A percentile compares a stretch with the other conserved stretches of the same genome.
phyloP scores from a whole-genome alignment of 108 stramenopile genomes.

The Cyclotella atomus region DNA sequence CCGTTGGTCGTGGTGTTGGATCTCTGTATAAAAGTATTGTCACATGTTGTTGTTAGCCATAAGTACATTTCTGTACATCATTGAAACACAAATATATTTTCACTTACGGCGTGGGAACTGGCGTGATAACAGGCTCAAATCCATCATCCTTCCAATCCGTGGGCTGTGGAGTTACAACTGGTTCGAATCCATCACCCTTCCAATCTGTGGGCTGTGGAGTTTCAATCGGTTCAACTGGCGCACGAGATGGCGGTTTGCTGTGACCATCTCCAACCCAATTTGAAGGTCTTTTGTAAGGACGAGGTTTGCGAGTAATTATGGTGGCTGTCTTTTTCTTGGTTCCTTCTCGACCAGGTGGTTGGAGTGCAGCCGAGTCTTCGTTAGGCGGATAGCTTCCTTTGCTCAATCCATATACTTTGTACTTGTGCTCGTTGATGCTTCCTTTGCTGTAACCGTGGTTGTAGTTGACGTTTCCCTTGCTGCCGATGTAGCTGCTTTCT shows the following conservation, averaged over 20 bases:
- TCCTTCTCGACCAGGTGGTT: background rate
- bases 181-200: constrained; percentile 10
- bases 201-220: background rate
- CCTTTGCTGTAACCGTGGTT: constrained; percentile 9
- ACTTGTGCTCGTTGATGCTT: background rate
- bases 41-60: too few relatives aligned
- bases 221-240: background rate
- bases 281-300: background rate
- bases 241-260: background rate
- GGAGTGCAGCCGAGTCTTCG: background rate
- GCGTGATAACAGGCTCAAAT: background rate
- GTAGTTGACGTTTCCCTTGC: background rate
- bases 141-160: constrained; percentile 7
- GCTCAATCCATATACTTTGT: background rate
- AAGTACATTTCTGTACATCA: too few relatives aligned
- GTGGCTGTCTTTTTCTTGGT: background rate
- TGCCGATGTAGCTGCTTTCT: background rate
- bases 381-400: background rate
- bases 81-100: too few relatives aligned
- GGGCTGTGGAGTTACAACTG: background rate
- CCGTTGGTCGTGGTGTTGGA: background rate
- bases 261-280: background rate
- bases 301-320: background rate
- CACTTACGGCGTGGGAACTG: too few relatives aligned
- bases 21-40: background rate